Conservation (phyloP, 345 rosid species). For the Mercurialis annua region DNA sequence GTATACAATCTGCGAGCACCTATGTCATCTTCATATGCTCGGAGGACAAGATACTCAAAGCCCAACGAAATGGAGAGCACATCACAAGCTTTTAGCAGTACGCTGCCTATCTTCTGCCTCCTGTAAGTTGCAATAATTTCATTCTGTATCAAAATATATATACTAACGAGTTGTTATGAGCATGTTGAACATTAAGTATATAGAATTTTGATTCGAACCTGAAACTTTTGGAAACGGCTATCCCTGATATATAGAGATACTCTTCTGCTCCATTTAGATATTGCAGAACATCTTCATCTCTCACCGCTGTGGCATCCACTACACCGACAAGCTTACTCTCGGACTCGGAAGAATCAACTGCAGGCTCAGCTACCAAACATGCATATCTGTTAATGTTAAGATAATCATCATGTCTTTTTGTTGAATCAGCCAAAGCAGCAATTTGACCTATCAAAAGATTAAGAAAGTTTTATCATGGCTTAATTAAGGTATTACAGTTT, state of each 20-base stretch:
- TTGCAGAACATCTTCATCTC: slow-evolving; percentile 48
- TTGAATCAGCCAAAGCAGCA: slow-evolving; percentile 6
- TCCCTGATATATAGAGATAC: slow-evolving; percentile 80
- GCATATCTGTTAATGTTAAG: slow-evolving; percentile 50
- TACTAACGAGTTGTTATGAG: background rate
- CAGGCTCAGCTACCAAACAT: slow-evolving; percentile 70
- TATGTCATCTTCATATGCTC: slow-evolving; percentile 75
- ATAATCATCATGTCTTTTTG: slow-evolving; percentile 4
- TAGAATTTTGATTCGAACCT: slow-evolving; percentile 32
- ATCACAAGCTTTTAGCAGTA: slow-evolving; percentile 70
- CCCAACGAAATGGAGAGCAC: slow-evolving; percentile 56
- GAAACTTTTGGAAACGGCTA: slow-evolving; percentile 60
- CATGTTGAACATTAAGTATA: background rate
- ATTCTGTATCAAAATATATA: background rate
- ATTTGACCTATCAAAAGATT: slow-evolving; percentile 9
- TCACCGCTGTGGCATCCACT: slow-evolving; percentile 67
- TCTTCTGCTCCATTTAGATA: slow-evolving; percentile 58
- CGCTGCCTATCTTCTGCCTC: slow-evolving; percentile 68
- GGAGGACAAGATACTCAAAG: slow-evolving; percentile 54
- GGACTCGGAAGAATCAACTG: slow-evolving; percentile 23
- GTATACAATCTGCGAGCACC: slow-evolving; percentile 64
- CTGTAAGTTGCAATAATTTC: slow-evolving; percentile 26
- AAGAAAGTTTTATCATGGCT: background rate
- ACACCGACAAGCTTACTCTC: slow-evolving; percentile 53
- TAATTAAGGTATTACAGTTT: no score